Evolutionary conservation across 2,329 filamentous ascomycete species (phyloP).

Genomic region (Fusarium sulawesiense): DNA sequence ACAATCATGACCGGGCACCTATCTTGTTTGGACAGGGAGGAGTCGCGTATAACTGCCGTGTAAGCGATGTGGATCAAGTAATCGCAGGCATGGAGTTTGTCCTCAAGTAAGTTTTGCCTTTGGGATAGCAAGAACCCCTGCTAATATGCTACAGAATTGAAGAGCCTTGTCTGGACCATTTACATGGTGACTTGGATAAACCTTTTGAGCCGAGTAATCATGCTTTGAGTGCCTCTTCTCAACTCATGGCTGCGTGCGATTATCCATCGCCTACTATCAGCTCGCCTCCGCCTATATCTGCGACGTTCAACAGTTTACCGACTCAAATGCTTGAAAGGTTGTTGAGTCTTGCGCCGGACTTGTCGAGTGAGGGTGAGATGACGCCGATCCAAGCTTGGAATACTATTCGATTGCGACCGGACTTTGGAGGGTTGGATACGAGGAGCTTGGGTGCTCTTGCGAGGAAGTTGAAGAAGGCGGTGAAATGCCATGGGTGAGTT

Average conservation of each 20-base stretch:
- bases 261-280: slow-evolving; percentile 2
- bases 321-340: slow-evolving; percentile 10
- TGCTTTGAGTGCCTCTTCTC: slow-evolving; percentile 17
- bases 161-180: slow-evolving; percentile 25
- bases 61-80: slow-evolving; percentile 17
- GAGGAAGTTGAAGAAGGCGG: slow-evolving; percentile 3
- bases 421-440: slow-evolving; percentile 7
- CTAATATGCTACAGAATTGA: slow-evolving; percentile 8
- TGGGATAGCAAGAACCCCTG: not conserved
- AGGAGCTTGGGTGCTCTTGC: slow-evolving; percentile 1
- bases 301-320: not conserved
- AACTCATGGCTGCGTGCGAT: slow-evolving; percentile 10
- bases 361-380: slow-evolving; percentile 20
- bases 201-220: slow-evolving; percentile 15
- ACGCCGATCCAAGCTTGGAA: slow-evolving; percentile 31
- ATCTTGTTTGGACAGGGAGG: not conserved
- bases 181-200: slow-evolving; percentile 18
- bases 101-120: slow-evolving; percentile 40
- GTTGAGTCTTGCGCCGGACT: slow-evolving; percentile 10
- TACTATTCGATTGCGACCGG: slow-evolving; percentile 6
- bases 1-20: not conserved
- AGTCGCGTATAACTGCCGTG: not conserved
- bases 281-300: not conserved
- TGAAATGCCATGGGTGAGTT: slow-evolving; percentile 26
- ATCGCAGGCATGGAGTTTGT: slow-evolving; percentile 51